Percentiles rank a stretch among this genome's conserved stretches.
Evolutionary conservation across 257 asterid species (phyloP).

Genomic region (Nemophila menziesii): DNA sequence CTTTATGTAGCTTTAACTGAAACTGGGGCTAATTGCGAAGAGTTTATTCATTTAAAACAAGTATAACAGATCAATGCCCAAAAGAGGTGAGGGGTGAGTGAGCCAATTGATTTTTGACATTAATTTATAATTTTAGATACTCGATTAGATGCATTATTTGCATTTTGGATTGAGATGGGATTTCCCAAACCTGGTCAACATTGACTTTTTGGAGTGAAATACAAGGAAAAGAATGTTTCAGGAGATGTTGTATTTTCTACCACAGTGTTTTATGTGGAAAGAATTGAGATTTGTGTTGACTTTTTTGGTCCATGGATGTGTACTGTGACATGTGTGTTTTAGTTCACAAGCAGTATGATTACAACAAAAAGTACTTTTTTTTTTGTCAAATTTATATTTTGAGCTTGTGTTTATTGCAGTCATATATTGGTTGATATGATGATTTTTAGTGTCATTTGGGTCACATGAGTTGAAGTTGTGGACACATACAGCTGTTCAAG

Average conservation of each 20-base stretch:
- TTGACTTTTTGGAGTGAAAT: conserved; percentile 8
- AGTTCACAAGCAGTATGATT: not conserved
- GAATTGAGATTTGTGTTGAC: not conserved
- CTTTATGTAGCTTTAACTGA: conserved; percentile 47
- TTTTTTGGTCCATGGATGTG: not conserved
- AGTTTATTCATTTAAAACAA: conserved; percentile 42
- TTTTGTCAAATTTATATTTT: not conserved
- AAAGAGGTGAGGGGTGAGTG: too few relatives aligned
- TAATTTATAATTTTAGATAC: conserved; percentile 1
- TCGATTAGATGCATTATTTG: conserved; percentile 2
- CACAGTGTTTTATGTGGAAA: not conserved
- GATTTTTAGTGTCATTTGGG: not conserved
- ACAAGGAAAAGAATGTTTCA: not conserved
- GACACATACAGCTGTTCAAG: too few relatives aligned
- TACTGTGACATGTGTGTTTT: not conserved
- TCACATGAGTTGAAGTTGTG: not conserved
- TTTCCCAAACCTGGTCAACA: conserved; percentile 9
- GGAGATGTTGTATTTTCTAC: not conserved
- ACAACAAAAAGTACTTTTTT: not conserved
- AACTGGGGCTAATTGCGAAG: conserved; percentile 69
- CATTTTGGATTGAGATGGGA: conserved; percentile 1
- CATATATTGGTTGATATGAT: too few relatives aligned
- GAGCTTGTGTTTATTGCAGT: too few relatives aligned
- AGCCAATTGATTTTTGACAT: conserved; percentile 7
- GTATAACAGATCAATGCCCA: conserved; percentile 21